Evolutionary conservation across 2,329 filamentous ascomycete species (phyloP).

Genomic region (Talaromyces sp.): DNA sequence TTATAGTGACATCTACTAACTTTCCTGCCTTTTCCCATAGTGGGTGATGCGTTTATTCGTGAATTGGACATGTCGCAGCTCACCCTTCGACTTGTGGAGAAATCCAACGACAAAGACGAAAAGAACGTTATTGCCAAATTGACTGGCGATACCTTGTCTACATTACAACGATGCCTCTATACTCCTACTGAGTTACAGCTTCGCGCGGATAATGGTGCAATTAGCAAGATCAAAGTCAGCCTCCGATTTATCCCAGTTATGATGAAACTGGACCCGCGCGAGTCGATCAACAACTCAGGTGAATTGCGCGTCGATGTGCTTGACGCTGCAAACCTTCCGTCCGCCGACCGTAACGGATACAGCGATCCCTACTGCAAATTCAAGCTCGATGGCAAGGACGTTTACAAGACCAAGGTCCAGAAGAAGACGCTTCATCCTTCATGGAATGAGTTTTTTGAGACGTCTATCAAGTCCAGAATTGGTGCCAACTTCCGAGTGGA

Average conservation of each 20-base stretch:
- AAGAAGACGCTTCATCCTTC: slow-evolving; percentile 94
- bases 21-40: slow-evolving; percentile 25
- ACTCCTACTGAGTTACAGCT: slow-evolving; percentile 79
- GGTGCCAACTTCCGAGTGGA: slow-evolving; percentile 76
- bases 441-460: slow-evolving; percentile 96
- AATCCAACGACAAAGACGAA: slow-evolving; percentile 62
- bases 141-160: slow-evolving; percentile 77
- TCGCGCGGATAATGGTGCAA: slow-evolving; percentile 68
- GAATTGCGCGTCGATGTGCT: slow-evolving; percentile 89
- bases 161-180: slow-evolving; percentile 84
- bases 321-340: slow-evolving; percentile 79
- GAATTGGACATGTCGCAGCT: slow-evolving; percentile 96
- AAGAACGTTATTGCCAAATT: slow-evolving; percentile 76
- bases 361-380: slow-evolving; percentile 98
- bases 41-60: slow-evolving; percentile 90
- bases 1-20: background rate
- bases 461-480: slow-evolving; percentile 74
- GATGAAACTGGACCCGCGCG: slow-evolving; percentile 88
- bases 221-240: slow-evolving; percentile 80
- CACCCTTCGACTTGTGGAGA: slow-evolving; percentile 78
- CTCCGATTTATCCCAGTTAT: slow-evolving; percentile 90
- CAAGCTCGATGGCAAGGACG: slow-evolving; percentile 76
- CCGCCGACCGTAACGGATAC: slow-evolving; percentile 92
- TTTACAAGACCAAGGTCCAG: slow-evolving; percentile 91
- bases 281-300: slow-evolving; percentile 99